Conservation (phyloP, 768 basidiomycete species). For the Tephrocybe sp. region DNA sequence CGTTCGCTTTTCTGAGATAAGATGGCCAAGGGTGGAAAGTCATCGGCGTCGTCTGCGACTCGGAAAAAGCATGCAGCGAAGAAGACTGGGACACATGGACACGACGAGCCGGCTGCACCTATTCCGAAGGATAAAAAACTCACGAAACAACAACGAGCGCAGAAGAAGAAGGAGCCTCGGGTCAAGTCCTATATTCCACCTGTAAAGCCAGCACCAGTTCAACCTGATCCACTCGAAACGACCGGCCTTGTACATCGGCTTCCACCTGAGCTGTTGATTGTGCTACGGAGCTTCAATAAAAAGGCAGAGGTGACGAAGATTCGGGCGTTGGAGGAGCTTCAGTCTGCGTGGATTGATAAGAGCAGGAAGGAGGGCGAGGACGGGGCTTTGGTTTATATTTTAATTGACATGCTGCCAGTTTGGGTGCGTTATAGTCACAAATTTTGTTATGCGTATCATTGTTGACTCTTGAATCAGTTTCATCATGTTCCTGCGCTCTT, state of each 20-base stretch:
- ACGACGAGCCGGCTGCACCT: conserved; percentile 33
- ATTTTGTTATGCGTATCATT: neutral
- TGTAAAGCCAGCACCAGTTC: conserved; percentile 67
- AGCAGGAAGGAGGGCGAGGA: conserved; percentile 41
- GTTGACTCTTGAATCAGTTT: conserved; percentile 41
- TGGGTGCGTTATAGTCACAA: conserved; percentile 58
- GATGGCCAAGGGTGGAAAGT: conserved; percentile 53
- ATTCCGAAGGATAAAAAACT: conserved; percentile 44
- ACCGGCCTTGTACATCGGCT: conserved; percentile 71
- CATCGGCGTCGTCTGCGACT: conserved; percentile 81
- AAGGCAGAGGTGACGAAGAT: conserved; percentile 85
- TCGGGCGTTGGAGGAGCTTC: conserved; percentile 84
- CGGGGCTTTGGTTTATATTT: conserved; percentile 33
- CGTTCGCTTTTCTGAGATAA: neutral
- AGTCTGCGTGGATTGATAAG: conserved; percentile 61
- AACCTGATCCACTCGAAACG: conserved; percentile 85
- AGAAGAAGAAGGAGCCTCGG: conserved; percentile 69
- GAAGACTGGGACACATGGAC: conserved; percentile 33
- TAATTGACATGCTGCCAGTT: conserved; percentile 73
- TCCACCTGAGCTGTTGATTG: conserved; percentile 79
- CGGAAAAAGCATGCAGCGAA: conserved; percentile 93
- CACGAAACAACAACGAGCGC: conserved; percentile 47
- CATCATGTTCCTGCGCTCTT: conserved; percentile 85
- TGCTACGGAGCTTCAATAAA: conserved; percentile 80
- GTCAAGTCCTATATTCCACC: conserved; percentile 89